Evolutionary conservation across 495 filamentous ascomycete species (phyloP), one percentile per base, ranked within the genome.

Genomic region (Talaromyces borbonicus): DNA sequence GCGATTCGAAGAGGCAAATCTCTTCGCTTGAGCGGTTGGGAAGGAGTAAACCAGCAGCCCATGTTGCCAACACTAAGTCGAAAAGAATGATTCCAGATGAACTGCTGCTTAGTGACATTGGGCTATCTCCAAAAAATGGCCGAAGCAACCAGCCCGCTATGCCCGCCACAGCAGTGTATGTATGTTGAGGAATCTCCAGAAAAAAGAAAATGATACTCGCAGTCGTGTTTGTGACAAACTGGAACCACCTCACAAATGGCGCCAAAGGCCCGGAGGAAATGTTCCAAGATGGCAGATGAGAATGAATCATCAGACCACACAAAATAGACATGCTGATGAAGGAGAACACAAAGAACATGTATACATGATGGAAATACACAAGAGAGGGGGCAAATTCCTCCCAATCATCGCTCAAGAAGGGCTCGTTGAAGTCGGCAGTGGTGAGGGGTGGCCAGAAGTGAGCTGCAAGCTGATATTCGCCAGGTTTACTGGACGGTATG

Each of bases 271-370:
- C 14, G 16, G 19, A 19, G 11, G 41, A 29, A 12, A 44, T 31
- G 1, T 44, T 31, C 41, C 41, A 44, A n/a, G 41, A 1, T 11
- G 41, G 41, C 3, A 32, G 16, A 19, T 44, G 25, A 32, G 1
- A 4, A 12, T 31, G 41, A 44, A 44, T 44, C 41, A 44, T 44
- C 15, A 44, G 20, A 8, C 41, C 41, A 29, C 26, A 30, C 14
- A 22, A 4, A 8, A 31, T n/a, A n/a, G 9, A 31, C 41, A 44
- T 15, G 8, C 16, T 5, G 27, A 44, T 44, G 15, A 32, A 44
- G 20, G 15, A 44, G 15, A 15, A 32, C 3, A 44, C 24, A n/a
- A 22, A 30, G 11, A 32, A 15, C 41, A 44, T 44, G 16, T 20
- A 44, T 8, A 30, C 15, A 14, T 44, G 24, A 22, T 44, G 41